phyloP scores from a whole-genome alignment of 345 rosid species.

The Cardamine chenopodiifolia region DNA sequence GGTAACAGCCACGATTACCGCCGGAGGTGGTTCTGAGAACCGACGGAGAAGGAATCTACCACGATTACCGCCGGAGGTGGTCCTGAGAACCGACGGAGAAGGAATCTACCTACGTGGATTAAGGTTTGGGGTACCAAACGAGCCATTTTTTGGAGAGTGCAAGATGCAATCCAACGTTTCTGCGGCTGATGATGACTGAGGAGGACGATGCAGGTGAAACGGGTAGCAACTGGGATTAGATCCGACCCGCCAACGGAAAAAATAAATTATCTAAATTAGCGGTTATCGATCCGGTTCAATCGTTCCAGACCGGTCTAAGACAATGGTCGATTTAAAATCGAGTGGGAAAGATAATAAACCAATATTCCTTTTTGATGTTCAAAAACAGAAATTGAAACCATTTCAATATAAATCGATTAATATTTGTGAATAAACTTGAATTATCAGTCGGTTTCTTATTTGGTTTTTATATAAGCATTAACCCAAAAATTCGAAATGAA shows the following conservation, averaged over 20 bases:
- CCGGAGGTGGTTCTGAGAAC: slow-evolving; percentile 6
- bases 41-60: slow-evolving; percentile 10
- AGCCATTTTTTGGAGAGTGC: slow-evolving; percentile 14
- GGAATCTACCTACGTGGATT: slow-evolving; percentile 21
- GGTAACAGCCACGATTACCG: background rate
- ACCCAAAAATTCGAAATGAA: background rate
- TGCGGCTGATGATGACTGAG: slow-evolving; percentile 5
- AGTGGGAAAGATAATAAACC: background rate
- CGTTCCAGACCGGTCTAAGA: background rate
- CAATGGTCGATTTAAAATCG: background rate
- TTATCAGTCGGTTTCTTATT: too few species aligned
- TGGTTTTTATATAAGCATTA: background rate
- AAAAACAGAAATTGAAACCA: background rate
- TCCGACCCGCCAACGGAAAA: background rate
- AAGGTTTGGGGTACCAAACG: slow-evolving; percentile 12
- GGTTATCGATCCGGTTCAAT: background rate
- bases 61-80: background rate
- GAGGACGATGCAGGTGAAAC: slow-evolving; percentile 22
- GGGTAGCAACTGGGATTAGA: slow-evolving; percentile 14
- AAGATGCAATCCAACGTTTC: background rate
- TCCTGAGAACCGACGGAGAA: slow-evolving; percentile 30
- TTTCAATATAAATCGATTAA: background rate
- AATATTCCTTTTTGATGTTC: too few species aligned
- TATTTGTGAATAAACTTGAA: too few species aligned
- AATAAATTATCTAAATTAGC: background rate